A percentile compares a stretch with the other conserved stretches of the same genome.
Conservation (phyloP, 2,329 filamentous ascomycete species). For the Cordyceps sp. region DNA sequence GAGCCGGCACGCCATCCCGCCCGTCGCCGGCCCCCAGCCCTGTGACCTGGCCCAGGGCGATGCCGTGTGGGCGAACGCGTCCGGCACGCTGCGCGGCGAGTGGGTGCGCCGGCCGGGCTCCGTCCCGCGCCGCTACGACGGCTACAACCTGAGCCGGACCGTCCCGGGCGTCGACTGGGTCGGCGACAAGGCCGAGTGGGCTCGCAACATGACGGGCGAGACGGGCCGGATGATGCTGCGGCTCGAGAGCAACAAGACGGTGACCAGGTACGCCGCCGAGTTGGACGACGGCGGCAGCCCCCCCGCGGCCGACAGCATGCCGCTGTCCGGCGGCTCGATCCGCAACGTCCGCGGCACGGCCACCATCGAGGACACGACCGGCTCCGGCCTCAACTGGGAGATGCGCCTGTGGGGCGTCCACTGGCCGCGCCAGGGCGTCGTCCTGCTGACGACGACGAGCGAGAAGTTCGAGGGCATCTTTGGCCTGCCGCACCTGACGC, state of each 20-base stretch:
- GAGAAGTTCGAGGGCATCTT: constrained; percentile 92
- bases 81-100: constrained; percentile 58
- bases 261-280: constrained; percentile 25
- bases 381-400: constrained; percentile 55
- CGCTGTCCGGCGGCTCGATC: constrained; percentile 33
- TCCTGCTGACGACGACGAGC: constrained; percentile 76
- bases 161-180: constrained; percentile 51
- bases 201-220: constrained; percentile 62
- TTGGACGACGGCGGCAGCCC: too few species aligned
- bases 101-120: constrained; percentile 47
- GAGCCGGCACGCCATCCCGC: constrained; percentile 33
- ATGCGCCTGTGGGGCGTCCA: constrained; percentile 72
- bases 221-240: constrained; percentile 55
- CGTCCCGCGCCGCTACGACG: constrained; percentile 26
- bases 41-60: constrained; percentile 21
- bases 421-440: constrained; percentile 63
- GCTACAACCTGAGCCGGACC: constrained; percentile 48
- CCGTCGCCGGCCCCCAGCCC: constrained; percentile 22
- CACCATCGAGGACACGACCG: constrained; percentile 54
- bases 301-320: constrained; percentile 14
- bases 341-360: constrained; percentile 55
- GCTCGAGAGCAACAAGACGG: constrained; percentile 37
- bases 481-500: constrained; percentile 66
- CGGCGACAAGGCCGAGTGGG: constrained; percentile 41
- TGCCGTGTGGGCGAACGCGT: constrained; percentile 59